phyloP scores from a whole-genome alignment of 2,329 filamentous ascomycete species.

The Talaromyces marneffei region DNA sequence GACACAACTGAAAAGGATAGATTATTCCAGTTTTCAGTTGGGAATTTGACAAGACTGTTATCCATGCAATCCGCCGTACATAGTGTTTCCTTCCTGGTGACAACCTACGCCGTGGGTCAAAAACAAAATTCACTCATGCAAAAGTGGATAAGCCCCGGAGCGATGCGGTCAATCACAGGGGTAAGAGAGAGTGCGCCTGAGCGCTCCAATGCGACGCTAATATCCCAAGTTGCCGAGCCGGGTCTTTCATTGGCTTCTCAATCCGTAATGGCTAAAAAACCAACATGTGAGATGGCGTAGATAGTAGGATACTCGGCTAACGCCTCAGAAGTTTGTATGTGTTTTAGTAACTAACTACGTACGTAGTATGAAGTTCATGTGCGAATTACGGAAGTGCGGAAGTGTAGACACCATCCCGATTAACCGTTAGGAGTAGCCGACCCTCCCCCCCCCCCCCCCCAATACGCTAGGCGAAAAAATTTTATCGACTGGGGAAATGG shows the following conservation, averaged over 20 bases:
- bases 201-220: not conserved
- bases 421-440: not conserved
- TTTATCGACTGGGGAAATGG: not conserved
- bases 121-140: slow-evolving; percentile 1
- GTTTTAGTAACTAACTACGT: not conserved
- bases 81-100: not conserved
- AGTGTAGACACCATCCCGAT: not conserved
- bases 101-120: not conserved
- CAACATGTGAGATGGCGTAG: not conserved
- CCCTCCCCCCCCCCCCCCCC: not conserved
- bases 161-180: not conserved
- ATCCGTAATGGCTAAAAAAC: slow-evolving; percentile 1
- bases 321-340: not conserved
- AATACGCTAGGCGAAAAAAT: not conserved
- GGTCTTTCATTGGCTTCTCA: not conserved
- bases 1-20: not conserved
- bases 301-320: not conserved
- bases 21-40: not conserved
- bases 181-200: not conserved
- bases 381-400: not conserved
- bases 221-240: not conserved
- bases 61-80: not conserved
- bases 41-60: not conserved
- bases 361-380: not conserved
- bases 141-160: not conserved